phyloP scores from a whole-genome alignment of 1,139 yeast species.

The Meyerozyma sp. region DNA sequence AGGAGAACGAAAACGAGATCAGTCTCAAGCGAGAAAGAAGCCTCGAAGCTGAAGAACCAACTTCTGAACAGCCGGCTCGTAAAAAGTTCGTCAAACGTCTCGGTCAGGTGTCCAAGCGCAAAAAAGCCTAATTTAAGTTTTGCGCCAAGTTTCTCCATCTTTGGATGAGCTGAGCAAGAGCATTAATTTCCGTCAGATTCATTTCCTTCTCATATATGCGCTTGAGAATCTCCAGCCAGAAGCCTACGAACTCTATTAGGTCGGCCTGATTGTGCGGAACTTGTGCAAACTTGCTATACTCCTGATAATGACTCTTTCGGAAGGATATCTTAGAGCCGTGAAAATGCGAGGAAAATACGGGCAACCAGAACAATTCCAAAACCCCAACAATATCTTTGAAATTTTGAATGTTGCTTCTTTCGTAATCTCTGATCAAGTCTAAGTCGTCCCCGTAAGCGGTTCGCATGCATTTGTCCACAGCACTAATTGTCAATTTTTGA shows the following conservation, averaged over 20 bases:
- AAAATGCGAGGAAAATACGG: slow-evolving; percentile 53
- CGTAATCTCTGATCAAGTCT: slow-evolving; percentile 43
- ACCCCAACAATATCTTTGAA: slow-evolving; percentile 39
- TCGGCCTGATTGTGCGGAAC: slow-evolving; percentile 25
- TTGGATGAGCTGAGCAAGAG: slow-evolving; percentile 29
- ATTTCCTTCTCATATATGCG: slow-evolving; percentile 37
- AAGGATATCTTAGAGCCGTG: slow-evolving; percentile 16
- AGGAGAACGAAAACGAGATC: neutral
- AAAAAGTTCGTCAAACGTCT: neutral
- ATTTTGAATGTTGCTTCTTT: slow-evolving; percentile 23
- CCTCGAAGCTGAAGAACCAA: slow-evolving; percentile 8
- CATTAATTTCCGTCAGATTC: slow-evolving; percentile 29
- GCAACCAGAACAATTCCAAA: slow-evolving; percentile 47
- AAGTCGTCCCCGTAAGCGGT: slow-evolving; percentile 55
- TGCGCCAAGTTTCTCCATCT: slow-evolving; percentile 34
- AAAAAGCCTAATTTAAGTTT: neutral
- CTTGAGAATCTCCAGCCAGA: slow-evolving; percentile 47
- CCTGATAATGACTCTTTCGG: slow-evolving; percentile 18
- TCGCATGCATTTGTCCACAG: slow-evolving; percentile 50
- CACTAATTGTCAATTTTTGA: slow-evolving; percentile 35
- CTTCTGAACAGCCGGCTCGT: neutral
- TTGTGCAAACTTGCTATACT: slow-evolving; percentile 15
- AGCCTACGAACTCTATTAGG: slow-evolving; percentile 35
- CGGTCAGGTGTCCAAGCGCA: neutral
- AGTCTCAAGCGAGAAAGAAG: slow-evolving; percentile 6